Percentiles rank a stretch among this genome's conserved stretches.
Conservation (phyloP, 2,329 filamentous ascomycete genomes). For the Trichophyton simii region DNA sequence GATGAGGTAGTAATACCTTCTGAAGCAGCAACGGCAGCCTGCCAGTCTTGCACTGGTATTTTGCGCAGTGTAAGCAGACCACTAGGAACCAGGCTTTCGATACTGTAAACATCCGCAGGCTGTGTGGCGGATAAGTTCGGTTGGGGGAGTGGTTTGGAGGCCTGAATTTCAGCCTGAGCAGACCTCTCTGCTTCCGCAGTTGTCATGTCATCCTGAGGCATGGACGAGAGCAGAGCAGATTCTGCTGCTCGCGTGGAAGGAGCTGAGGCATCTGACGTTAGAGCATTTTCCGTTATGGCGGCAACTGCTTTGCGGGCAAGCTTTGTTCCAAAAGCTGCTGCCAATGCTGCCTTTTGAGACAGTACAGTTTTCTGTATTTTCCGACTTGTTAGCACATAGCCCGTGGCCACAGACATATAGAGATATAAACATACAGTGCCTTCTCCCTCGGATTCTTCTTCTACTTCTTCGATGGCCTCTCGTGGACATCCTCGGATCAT, state of each 20-base stretch:
- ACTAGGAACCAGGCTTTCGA: constrained; percentile 32
- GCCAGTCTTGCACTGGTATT: constrained; percentile 35
- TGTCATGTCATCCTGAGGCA: constrained; percentile 25
- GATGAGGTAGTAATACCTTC: constrained; percentile 28
- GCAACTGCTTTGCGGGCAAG: constrained; percentile 38
- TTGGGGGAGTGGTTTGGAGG: constrained; percentile 34
- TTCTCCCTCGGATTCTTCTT: constrained; percentile 19
- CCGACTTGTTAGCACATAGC: background rate
- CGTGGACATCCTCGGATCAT: constrained; percentile 40
- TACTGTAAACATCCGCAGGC: constrained; percentile 35
- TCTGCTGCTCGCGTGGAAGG: constrained; percentile 28
- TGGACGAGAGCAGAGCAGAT: constrained; percentile 32
- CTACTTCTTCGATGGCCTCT: constrained; percentile 17
- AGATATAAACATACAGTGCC: constrained; percentile 5
- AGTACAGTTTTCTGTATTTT: constrained; percentile 25
- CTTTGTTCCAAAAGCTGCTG: constrained; percentile 39
- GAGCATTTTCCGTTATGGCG: constrained; percentile 37
- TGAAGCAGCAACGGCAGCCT: constrained; percentile 25
- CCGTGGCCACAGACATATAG: background rate
- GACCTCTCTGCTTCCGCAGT: constrained; percentile 23
- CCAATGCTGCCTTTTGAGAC: constrained; percentile 32
- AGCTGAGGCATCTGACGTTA: constrained; percentile 30
- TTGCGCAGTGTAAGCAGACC: constrained; percentile 30
- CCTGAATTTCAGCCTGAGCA: constrained; percentile 32
- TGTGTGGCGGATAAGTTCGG: constrained; percentile 32